phyloP scores from a whole-genome alignment of 805 yeast genomes.

The Candida pseudofarinosa region DNA sequence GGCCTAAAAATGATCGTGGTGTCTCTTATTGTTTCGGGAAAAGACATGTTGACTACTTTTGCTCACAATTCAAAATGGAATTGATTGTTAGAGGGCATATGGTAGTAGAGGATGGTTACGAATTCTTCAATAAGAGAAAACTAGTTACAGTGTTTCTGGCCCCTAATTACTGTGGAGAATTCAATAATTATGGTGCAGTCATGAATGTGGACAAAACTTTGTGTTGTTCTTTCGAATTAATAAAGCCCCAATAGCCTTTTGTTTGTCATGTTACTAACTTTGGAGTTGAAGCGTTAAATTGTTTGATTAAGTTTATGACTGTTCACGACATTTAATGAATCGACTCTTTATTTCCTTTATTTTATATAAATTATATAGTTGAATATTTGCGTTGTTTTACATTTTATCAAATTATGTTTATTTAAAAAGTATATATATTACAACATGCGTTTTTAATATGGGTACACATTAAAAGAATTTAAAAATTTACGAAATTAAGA shows the following conservation, averaged over 20 bases:
- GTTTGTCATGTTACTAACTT: not conserved
- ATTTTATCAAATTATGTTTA: too few relatives aligned
- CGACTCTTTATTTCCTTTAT: constrained; percentile 2
- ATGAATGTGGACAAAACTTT: constrained; percentile 67
- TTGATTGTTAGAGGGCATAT: constrained; percentile 79
- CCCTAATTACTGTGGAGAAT: constrained; percentile 82
- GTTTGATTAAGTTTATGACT: constrained; percentile 2
- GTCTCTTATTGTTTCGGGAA: constrained; percentile 76
- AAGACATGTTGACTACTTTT: constrained; percentile 67
- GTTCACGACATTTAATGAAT: constrained; percentile 4
- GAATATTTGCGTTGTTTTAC: not conserved
- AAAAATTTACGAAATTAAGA: too few relatives aligned
- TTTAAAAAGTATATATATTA: too few relatives aligned
- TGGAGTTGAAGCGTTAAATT: constrained; percentile 3
- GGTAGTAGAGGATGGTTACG: constrained; percentile 89
- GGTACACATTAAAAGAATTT: too few relatives aligned
- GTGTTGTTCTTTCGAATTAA: constrained; percentile 67
- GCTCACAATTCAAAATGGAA: constrained; percentile 65
- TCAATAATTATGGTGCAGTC: constrained; percentile 75
- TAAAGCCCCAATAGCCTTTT: constrained; percentile 44
- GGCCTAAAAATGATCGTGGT: constrained; percentile 84
- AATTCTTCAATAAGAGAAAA: constrained; percentile 69
- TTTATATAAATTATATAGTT: not conserved
- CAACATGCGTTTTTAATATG: too few relatives aligned
- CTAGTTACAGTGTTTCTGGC: constrained; percentile 79